A percentile compares a stretch with the other conserved stretches of the same genome.
Evolutionary conservation across 345 rosid genomes (phyloP).

Genomic region (Stellera chamaejasme): DNA sequence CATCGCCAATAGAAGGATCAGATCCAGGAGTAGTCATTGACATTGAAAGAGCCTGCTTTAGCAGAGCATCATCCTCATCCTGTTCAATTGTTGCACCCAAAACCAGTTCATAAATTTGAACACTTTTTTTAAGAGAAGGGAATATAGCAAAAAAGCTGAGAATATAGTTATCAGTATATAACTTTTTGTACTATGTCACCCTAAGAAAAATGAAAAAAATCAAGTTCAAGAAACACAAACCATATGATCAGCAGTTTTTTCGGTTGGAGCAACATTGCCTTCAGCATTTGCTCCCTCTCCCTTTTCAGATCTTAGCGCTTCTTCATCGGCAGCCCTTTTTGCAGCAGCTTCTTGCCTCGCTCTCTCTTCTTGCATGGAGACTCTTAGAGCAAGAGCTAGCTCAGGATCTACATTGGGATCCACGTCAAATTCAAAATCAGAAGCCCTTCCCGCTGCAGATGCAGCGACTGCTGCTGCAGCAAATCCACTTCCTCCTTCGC

Average conservation of each 20-base stretch:
- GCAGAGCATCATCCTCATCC: slow-evolving; percentile 51
- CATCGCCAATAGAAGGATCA: slow-evolving; percentile 32
- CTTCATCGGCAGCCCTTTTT: slow-evolving; percentile 65
- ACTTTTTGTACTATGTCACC: neutral
- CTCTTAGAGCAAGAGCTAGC: slow-evolving; percentile 75
- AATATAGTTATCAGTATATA: neutral
- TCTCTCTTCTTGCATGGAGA: slow-evolving; percentile 86
- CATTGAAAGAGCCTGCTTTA: slow-evolving; percentile 59
- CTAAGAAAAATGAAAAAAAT: neutral
- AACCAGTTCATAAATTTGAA: neutral
- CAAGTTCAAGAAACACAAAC: slow-evolving; percentile 23
- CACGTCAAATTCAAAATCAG: slow-evolving; percentile 62
- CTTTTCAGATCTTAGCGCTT: slow-evolving; percentile 42
- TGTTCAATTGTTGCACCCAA: slow-evolving; percentile 14
- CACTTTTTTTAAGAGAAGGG: too few species aligned
- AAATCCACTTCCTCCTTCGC: slow-evolving; percentile 70
- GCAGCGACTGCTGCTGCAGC: slow-evolving; percentile 63
- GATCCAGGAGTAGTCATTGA: slow-evolving; percentile 38
- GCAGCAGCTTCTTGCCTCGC: slow-evolving; percentile 90
- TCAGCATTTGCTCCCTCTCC: slow-evolving; percentile 48
- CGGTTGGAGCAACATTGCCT: slow-evolving; percentile 32
- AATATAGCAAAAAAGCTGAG: neutral
- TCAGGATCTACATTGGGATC: slow-evolving; percentile 84
- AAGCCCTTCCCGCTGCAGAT: slow-evolving; percentile 45
- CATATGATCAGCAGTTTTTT: slow-evolving; percentile 41